A percentile compares a stretch with the other conserved stretches of the same genome.
phyloP scores from a whole-genome alignment of 2,329 filamentous ascomycete genomes.

The Trichoderma sp. region DNA sequence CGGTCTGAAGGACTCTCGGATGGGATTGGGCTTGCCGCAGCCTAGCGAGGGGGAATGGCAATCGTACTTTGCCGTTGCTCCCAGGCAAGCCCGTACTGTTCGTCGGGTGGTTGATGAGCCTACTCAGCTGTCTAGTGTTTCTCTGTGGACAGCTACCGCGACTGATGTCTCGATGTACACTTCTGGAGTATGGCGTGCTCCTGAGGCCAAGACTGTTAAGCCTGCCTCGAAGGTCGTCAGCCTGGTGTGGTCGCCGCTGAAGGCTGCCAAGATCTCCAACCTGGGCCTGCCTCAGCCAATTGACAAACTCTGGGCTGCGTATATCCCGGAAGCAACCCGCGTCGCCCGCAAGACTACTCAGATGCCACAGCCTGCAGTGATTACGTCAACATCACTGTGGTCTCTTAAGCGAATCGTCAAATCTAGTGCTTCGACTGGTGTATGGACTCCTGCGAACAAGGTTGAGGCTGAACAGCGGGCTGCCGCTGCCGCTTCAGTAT shows the following conservation, averaged over 20 bases:
- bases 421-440: neutral
- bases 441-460: conserved; percentile 3
- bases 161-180: neutral
- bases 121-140: neutral
- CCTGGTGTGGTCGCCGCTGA: neutral
- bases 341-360: neutral
- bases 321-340: neutral
- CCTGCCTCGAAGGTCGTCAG: neutral
- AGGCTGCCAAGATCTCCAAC: neutral
- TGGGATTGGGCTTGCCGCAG: conserved; percentile 40
- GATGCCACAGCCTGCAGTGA: neutral
- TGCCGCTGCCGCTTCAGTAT: neutral
- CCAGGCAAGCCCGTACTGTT: conserved; percentile 19
- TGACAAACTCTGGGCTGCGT: conserved; percentile 3
- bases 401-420: neutral
- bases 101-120: conserved; percentile 26
- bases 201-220: neutral
- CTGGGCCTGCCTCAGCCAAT: conserved; percentile 12
- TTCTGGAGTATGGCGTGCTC: conserved; percentile 1
- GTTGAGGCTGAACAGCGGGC: neutral
- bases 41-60: conserved; percentile 44
- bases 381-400: conserved; percentile 25
- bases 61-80: conserved; percentile 35
- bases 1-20: neutral
- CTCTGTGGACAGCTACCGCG: neutral